A percentile compares a stretch with the other conserved stretches of the same genome.
phyloP scores from a whole-genome alignment of 495 filamentous ascomycete genomes.

The Cercophora newfieldiana region DNA sequence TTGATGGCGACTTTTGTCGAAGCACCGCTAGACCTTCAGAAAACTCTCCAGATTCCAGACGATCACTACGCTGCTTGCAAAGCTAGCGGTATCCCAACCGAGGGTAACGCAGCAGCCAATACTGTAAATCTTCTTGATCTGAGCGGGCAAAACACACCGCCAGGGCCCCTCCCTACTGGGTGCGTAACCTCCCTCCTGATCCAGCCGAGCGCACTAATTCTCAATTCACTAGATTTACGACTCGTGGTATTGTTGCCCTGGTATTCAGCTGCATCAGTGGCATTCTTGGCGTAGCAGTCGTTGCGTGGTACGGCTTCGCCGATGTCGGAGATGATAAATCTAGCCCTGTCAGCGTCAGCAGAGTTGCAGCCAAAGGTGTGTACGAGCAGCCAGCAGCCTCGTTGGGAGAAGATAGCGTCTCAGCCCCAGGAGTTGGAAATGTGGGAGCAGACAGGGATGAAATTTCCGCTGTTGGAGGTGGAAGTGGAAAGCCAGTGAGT shows the following conservation, averaged over 20 bases:
- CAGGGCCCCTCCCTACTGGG: constrained; percentile 61
- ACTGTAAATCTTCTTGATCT: constrained; percentile 63
- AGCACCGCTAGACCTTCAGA: constrained; percentile 51
- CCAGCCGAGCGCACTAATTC: background rate
- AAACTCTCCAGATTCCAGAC: constrained; percentile 58
- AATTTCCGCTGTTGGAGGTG: background rate
- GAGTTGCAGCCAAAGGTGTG: background rate
- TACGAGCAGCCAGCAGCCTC: background rate
- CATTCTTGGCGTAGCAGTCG: constrained; percentile 67
- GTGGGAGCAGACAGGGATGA: background rate
- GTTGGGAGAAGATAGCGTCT: background rate
- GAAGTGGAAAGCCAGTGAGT: background rate
- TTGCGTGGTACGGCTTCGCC: constrained; percentile 66
- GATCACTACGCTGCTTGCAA: constrained; percentile 64
- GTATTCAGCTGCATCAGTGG: constrained; percentile 71
- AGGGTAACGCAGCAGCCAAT: constrained; percentile 79
- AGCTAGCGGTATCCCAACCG: constrained; percentile 45
- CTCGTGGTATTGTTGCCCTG: constrained; percentile 69
- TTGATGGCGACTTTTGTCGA: constrained; percentile 64
- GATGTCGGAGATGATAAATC: background rate
- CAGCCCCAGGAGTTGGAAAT: background rate
- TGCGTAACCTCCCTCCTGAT: constrained; percentile 29
- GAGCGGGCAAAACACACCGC: constrained; percentile 57
- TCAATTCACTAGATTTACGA: constrained; percentile 56
- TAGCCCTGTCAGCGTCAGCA: background rate